Percentiles rank a stretch among this genome's conserved stretches.
Evolutionary conservation across 2,329 filamentous ascomycete species (phyloP).

Genomic region (Clathrospora elynae): DNA sequence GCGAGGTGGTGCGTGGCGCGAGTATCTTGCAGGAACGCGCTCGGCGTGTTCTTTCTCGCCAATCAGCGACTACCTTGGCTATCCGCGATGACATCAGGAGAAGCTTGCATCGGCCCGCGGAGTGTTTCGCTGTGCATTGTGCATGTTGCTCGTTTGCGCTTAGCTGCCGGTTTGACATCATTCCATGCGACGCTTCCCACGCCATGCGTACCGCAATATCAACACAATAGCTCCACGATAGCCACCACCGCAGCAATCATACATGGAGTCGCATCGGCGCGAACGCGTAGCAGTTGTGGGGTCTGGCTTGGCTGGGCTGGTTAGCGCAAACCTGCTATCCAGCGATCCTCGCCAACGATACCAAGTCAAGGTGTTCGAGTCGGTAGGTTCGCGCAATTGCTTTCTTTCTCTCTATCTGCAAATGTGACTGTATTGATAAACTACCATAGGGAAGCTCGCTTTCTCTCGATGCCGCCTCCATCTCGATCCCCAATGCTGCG

Average conservation of each 20-base stretch:
- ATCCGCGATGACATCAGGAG: too few relatives aligned
- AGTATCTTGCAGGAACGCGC: too few relatives aligned
- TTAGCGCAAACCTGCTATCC: constrained; percentile 53
- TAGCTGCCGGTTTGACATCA: too few relatives aligned
- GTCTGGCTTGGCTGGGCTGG: constrained; percentile 57
- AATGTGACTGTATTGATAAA: background rate
- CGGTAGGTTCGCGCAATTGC: constrained; percentile 37
- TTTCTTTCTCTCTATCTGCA: background rate
- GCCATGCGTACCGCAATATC: too few relatives aligned
- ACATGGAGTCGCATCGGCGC: constrained; percentile 15
- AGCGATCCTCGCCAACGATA: constrained; percentile 50
- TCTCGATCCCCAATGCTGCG: constrained; percentile 43
- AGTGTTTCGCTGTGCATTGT: too few relatives aligned
- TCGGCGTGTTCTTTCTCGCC: too few relatives aligned
- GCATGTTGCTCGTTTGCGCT: too few relatives aligned
- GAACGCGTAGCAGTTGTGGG: constrained; percentile 53
- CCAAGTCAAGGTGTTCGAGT: constrained; percentile 54
- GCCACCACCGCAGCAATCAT: background rate
- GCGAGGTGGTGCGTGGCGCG: too few relatives aligned
- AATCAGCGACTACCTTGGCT: too few relatives aligned
- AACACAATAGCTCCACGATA: background rate
- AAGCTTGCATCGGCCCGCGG: too few relatives aligned
- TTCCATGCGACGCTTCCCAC: too few relatives aligned
- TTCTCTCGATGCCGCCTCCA: constrained; percentile 54
- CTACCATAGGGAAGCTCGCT: constrained; percentile 49